Evolutionary conservation across 2,329 filamentous ascomycete genomes (phyloP), one percentile per base, ranked within the genome.

Genomic region (Dothideomycetes sp.): DNA sequence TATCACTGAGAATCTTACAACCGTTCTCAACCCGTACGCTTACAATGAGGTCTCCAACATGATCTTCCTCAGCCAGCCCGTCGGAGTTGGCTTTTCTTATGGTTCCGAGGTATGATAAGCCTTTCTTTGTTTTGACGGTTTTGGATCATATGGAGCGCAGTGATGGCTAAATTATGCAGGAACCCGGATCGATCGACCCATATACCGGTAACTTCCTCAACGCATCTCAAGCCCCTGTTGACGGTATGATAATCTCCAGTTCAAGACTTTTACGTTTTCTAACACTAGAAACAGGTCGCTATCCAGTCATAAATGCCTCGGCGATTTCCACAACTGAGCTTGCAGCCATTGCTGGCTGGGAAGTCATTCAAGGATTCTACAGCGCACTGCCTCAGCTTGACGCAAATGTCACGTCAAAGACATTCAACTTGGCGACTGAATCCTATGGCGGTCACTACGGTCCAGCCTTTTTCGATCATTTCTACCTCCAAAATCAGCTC

Each of bases 31-130:
- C 50, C 72, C 72, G 4, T 71, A 75, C 57, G 68, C 68, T 7
- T 80, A 73, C 72, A 76, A 68, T 48, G 69, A 75, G 44, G 67
- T 68, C 18, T 72, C 68, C 27, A 78, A 77, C 51, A 60, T 80
- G 56, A 59, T 80, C 8, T 79, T 77, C 56, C 61, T 80, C 37
- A 73, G 72, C 39, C 74, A 79, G 55, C 75, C 75, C 8, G 60
- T 73, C n/a, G 72, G 72, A 24, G 67, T 70, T 19, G 74, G 73
- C 2, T 73, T 74, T 53, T 72, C 68, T 2, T 75, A 75, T 52
- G 46, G 22, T 12, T 27, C 22, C 7, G 12, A 27, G 22, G 22
- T 27, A 27, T 12, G 22, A 44, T 47, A 31, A 49, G 30, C 37
- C n/a, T n/a, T n/a, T n/a, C n/a, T n/a, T n/a, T n/a, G n/a, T n/a